Percentiles rank a stretch among this genome's conserved stretches.
Evolutionary conservation across 805 yeast genomes (phyloP).

Genomic region (Candida cerambycidarum): DNA sequence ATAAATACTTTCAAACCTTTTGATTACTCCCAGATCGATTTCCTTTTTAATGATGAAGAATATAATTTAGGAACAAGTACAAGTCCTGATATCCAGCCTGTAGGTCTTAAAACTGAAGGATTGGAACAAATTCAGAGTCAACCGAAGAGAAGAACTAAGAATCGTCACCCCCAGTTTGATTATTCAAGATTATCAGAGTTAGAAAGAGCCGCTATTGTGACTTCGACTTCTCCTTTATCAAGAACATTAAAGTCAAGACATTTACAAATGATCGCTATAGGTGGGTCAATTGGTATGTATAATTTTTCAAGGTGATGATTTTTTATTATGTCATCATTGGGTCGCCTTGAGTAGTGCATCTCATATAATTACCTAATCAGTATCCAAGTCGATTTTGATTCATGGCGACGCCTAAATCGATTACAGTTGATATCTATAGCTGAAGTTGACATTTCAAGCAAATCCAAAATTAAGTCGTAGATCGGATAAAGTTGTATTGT

Average conservation of each 20-base stretch:
- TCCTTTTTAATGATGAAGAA: conserved; percentile 15
- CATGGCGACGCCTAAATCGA: too few relatives aligned
- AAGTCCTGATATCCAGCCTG: not conserved
- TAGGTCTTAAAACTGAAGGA: conserved; percentile 1
- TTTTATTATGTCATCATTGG: too few relatives aligned
- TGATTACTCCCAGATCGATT: conserved; percentile 24
- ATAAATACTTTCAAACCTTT: conserved; percentile 26
- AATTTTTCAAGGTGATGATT: not conserved
- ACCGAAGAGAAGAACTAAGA: conserved; percentile 3
- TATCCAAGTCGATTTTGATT: too few relatives aligned
- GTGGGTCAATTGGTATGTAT: conserved; percentile 22
- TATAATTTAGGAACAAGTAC: not conserved
- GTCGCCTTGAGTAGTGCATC: too few relatives aligned
- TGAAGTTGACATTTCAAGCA: too few relatives aligned
- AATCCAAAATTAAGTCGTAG: too few relatives aligned
- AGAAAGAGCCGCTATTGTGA: conserved; percentile 34
- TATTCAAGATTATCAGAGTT: conserved; percentile 26
- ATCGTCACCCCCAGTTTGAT: conserved; percentile 26
- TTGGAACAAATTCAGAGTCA: conserved; percentile 12
- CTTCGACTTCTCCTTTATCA: conserved; percentile 32
- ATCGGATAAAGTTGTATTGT: too few relatives aligned
- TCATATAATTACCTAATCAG: too few relatives aligned
- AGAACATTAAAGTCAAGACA: conserved; percentile 21
- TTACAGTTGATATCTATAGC: too few relatives aligned
- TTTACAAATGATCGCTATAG: conserved; percentile 22